Conservation (phyloP, 2,329 filamentous ascomycete genomes). For the Leptographium lundbergii region DNA sequence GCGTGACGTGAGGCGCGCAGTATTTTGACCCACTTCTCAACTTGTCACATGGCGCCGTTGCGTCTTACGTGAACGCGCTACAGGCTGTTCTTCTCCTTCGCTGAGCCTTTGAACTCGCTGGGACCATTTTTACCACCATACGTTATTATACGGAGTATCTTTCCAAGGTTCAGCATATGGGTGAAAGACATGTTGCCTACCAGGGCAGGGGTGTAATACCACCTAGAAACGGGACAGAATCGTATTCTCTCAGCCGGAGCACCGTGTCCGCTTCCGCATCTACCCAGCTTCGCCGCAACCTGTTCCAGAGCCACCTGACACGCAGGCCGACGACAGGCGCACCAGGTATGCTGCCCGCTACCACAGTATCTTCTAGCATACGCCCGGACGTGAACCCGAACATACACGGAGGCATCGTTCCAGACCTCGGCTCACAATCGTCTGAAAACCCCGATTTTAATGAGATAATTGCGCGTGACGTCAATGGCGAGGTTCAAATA, state of each 20-base stretch:
- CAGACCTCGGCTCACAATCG: background rate
- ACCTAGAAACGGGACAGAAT: slow-evolving; percentile 1
- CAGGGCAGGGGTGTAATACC: slow-evolving; percentile 4
- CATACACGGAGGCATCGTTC: slow-evolving; percentile 20
- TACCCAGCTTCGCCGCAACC: slow-evolving; percentile 35
- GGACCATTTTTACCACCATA: no score
- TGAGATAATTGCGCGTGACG: slow-evolving; percentile 51
- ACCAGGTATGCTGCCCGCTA: slow-evolving; percentile 26
- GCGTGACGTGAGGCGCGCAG: slow-evolving; percentile 16
- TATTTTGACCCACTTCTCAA: slow-evolving; percentile 8
- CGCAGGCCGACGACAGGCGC: slow-evolving; percentile 38
- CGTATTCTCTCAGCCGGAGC: slow-evolving; percentile 1
- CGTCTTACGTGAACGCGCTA: background rate
- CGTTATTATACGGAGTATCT: background rate
- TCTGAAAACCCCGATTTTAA: background rate
- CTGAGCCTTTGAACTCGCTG: background rate
- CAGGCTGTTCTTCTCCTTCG: background rate
- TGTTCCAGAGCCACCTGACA: slow-evolving; percentile 47
- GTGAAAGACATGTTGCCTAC: slow-evolving; percentile 8
- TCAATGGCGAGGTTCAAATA: slow-evolving; percentile 51
- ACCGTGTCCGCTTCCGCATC: slow-evolving; percentile 3
- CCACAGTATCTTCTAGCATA: slow-evolving; percentile 28
- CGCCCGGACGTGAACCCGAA: background rate
- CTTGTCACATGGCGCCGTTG: slow-evolving; percentile 6
- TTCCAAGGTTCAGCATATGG: slow-evolving; percentile 3